Evolutionary conservation across 2,329 filamentous ascomycete genomes (phyloP).

Genomic region (Neofusicoccum kwambonambiense): DNA sequence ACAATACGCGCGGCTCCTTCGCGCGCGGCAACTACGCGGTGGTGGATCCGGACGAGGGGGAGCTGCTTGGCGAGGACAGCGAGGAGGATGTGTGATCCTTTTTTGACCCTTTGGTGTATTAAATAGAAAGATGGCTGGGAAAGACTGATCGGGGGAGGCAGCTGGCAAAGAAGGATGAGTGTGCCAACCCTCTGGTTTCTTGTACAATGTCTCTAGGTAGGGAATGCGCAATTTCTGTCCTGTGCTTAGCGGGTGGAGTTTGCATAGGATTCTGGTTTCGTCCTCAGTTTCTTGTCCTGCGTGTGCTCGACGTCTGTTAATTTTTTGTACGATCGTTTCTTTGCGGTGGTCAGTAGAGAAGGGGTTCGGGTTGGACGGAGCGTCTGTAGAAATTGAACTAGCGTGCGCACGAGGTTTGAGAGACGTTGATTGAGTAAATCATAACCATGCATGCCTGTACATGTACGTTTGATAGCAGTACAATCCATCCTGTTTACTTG

Average conservation of each 20-base stretch:
- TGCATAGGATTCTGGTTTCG: neutral
- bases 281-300: too few species aligned
- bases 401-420: too few species aligned
- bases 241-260: neutral
- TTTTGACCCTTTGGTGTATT: neutral
- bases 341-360: too few species aligned
- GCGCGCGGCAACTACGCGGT: slow-evolving; percentile 83
- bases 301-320: too few species aligned
- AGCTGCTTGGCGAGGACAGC: slow-evolving; percentile 88
- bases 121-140: neutral
- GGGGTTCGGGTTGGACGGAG: too few species aligned
- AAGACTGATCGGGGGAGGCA: neutral
- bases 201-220: neutral
- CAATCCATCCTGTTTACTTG: too few species aligned
- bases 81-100: slow-evolving; percentile 72
- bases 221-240: neutral
- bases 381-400: too few species aligned
- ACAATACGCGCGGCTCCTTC: slow-evolving; percentile 87
- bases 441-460: too few species aligned
- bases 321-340: too few species aligned
- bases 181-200: neutral
- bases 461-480: too few species aligned
- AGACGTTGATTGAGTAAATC: too few species aligned
- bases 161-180: neutral
- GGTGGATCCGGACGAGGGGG: slow-evolving; percentile 91